Evolutionary conservation across 768 basidiomycete genomes (phyloP).

Genomic region (Steccherinum ochraceum): DNA sequence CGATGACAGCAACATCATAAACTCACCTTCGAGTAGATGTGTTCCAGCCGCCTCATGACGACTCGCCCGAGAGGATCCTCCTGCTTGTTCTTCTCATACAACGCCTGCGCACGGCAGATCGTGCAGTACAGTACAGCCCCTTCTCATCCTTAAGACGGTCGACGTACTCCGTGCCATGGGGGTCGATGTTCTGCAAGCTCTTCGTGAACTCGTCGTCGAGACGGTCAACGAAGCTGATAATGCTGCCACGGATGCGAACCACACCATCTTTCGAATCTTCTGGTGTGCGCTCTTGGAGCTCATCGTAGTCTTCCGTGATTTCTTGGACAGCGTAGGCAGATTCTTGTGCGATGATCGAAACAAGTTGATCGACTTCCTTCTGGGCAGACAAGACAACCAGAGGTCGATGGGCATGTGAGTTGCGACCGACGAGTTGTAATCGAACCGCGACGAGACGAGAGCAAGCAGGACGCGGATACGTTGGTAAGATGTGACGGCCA

Average conservation of each 20-base stretch:
- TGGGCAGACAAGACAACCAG: constrained; percentile 81
- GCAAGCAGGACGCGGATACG: constrained; percentile 91
- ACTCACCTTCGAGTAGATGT: constrained; percentile 93
- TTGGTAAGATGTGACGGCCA: constrained; percentile 85
- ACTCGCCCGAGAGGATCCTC: constrained; percentile 80
- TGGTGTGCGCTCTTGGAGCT: constrained; percentile 77
- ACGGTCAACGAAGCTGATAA: constrained; percentile 94
- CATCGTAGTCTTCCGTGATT: constrained; percentile 86
- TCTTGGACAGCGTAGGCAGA: constrained; percentile 81
- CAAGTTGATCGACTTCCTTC: constrained; percentile 81
- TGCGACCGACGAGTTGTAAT: constrained; percentile 86
- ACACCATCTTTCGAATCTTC: constrained; percentile 60
- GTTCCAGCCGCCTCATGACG: constrained; percentile 92
- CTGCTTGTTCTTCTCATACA: constrained; percentile 79
- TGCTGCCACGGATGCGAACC: constrained; percentile 87
- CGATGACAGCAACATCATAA: background rate
- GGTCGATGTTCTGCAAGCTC: constrained; percentile 95
- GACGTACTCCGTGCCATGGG: constrained; percentile 98
- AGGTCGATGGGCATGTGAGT: constrained; percentile 89
- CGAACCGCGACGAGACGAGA: constrained; percentile 90
- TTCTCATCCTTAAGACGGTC: constrained; percentile 96
- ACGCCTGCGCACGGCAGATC: constrained; percentile 86
- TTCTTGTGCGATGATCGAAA: constrained; percentile 70
- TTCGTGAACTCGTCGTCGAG: constrained; percentile 98
- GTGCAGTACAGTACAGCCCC: constrained; percentile 90